Percentiles rank a stretch among this genome's conserved stretches.
These are phyloP conservation scores for Lentinus brumalis DNA, from an alignment of 768 basidiomycete species.

Conservation along the genomic window DNA sequence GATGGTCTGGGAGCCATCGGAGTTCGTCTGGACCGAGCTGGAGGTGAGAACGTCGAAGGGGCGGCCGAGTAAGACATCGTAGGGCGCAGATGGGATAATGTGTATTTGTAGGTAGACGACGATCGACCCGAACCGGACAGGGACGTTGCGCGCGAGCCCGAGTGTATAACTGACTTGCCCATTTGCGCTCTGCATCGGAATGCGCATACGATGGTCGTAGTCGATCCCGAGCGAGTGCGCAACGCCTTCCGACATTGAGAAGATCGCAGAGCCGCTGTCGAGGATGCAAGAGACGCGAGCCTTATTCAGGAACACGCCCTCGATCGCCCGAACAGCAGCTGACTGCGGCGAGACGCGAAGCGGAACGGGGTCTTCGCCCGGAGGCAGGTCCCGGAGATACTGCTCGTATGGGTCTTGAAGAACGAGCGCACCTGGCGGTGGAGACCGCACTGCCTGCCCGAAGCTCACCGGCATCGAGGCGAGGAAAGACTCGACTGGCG, in stretches of 20 bases:
- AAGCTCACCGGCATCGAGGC: no score
- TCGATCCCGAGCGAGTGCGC: conserved; percentile 15
- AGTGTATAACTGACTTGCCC: conserved; percentile 11
- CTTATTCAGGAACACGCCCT: conserved; percentile 11
- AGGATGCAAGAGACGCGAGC: conserved; percentile 18
- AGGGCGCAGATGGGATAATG: conserved; percentile 7
- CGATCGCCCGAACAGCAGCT: conserved; percentile 18
- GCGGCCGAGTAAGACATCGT: conserved; percentile 13
- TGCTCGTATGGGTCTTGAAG: conserved; percentile 15
- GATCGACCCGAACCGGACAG: conserved; percentile 9
- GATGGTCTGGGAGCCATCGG: conserved; percentile 4
- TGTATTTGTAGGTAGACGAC: conserved; percentile 12
- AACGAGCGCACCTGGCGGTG: conserved; percentile 9
- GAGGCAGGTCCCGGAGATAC: conserved; percentile 1
- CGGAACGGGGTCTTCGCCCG: background rate
- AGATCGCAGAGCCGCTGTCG: conserved; percentile 26
- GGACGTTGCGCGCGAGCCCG: conserved; percentile 19
- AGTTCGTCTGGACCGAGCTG: background rate
- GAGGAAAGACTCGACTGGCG: no score
- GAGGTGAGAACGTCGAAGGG: conserved; percentile 11
- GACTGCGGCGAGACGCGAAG: conserved; percentile 15
- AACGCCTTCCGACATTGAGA: conserved; percentile 27
- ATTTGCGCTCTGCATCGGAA: conserved; percentile 22
- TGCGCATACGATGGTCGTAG: conserved; percentile 12
- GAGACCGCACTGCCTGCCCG: background rate